Conservation (phyloP, 441 rosid species). For the Jatropha podagrica region DNA sequence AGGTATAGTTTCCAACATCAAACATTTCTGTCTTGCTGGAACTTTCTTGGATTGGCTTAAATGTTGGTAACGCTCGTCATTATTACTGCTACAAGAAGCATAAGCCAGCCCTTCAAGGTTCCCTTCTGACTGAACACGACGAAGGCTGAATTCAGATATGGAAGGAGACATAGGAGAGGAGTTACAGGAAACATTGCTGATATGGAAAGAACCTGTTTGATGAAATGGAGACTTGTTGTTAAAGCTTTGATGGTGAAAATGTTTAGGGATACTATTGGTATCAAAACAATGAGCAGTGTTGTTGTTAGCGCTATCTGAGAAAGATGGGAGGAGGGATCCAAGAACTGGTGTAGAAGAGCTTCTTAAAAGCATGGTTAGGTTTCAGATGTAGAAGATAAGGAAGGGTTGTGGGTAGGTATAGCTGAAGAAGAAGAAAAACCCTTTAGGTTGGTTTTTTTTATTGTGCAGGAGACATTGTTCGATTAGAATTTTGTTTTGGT, state of each 20-base stretch:
- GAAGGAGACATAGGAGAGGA: constrained; percentile 52
- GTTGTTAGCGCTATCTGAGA: constrained; percentile 39
- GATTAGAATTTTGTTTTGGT: too few species aligned
- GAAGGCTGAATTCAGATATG: constrained; percentile 33
- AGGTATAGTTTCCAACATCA: constrained; percentile 42
- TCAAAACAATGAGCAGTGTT: constrained; percentile 32
- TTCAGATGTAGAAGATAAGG: too few species aligned
- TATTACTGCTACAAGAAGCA: constrained; percentile 19
- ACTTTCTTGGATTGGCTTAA: constrained; percentile 29
- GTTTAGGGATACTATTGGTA: constrained; percentile 13
- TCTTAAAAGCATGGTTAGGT: constrained; percentile 42
- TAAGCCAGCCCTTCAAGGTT: constrained; percentile 44
- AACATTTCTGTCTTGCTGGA: constrained; percentile 29
- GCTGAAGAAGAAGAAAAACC: too few species aligned
- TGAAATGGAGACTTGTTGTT: constrained; percentile 26
- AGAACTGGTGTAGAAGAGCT: constrained; percentile 71
- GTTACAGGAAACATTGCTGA: constrained; percentile 29
- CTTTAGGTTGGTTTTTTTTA: too few species aligned
- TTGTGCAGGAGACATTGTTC: too few species aligned
- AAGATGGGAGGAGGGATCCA: constrained; percentile 49
- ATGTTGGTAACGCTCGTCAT: constrained; percentile 11
- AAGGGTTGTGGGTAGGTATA: too few species aligned
- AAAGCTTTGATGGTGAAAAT: constrained; percentile 18
- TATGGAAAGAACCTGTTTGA: constrained; percentile 24
- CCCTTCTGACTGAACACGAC: constrained; percentile 55